These are phyloP conservation scores for Boletus sp. DNA, from an alignment of 1,284 basidiomycete genomes.

Conservation along the genomic window DNA sequence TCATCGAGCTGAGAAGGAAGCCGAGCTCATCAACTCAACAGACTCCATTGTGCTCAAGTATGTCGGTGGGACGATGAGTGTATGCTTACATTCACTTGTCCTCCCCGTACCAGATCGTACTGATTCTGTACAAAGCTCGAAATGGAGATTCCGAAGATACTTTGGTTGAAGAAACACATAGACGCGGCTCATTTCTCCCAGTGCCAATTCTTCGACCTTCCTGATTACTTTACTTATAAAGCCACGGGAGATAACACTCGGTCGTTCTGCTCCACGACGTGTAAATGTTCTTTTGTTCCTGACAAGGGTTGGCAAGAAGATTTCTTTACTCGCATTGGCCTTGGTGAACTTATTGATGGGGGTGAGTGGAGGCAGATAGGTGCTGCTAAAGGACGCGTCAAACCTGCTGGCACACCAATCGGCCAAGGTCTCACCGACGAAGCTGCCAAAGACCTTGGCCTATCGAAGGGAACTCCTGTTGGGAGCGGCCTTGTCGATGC, in stretches of 20 bases:
- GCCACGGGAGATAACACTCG: conserved; percentile 82
- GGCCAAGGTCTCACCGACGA: conserved; percentile 80
- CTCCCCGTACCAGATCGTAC: background rate
- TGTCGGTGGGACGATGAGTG: conserved; percentile 96
- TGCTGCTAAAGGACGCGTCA: conserved; percentile 63
- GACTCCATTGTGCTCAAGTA: conserved; percentile 90
- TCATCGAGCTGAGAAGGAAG: conserved; percentile 93
- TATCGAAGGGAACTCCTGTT: conserved; percentile 89
- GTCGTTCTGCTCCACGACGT: conserved; percentile 92
- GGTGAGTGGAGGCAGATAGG: conserved; percentile 81
- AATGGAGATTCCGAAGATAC: conserved; percentile 96
- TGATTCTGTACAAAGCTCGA: conserved; percentile 65
- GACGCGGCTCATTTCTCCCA: conserved; percentile 69
- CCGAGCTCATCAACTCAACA: conserved; percentile 86
- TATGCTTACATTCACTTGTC: conserved; percentile 47
- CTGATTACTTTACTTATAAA: conserved; percentile 95
- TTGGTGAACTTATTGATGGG: conserved; percentile 67
- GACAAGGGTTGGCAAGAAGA: conserved; percentile 86
- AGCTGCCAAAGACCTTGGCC: conserved; percentile 86
- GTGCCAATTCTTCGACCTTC: conserved; percentile 96
- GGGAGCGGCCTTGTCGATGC: conserved; percentile 97
- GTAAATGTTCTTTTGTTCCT: conserved; percentile 98
- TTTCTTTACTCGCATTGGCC: conserved; percentile 85
- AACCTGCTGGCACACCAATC: conserved; percentile 93
- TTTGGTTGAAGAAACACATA: conserved; percentile 97